phyloP scores from a whole-genome alignment of 2,329 filamentous ascomycete species.

The Chrysoporthe puriensis region DNA sequence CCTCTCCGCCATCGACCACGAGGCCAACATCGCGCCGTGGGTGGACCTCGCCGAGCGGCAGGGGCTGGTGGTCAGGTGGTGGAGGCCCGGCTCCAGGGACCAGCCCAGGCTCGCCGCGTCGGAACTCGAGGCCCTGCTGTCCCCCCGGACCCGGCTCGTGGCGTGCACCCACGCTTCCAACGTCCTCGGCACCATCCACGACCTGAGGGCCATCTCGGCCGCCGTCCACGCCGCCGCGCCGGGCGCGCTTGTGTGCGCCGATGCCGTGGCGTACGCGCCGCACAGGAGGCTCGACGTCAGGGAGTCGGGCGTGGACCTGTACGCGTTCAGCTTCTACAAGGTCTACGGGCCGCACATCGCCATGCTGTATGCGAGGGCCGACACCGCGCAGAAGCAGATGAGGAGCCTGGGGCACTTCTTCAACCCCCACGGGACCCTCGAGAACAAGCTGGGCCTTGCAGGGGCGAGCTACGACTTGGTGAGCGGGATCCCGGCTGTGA shows the following conservation, averaged over 20 bases:
- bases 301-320: slow-evolving; percentile 72
- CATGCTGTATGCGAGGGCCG: slow-evolving; percentile 66
- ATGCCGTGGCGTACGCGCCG: slow-evolving; percentile 77
- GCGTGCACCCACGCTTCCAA: slow-evolving; percentile 76
- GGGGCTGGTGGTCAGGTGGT: slow-evolving; percentile 70
- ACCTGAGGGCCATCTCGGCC: slow-evolving; percentile 59
- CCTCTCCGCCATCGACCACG: slow-evolving; percentile 74
- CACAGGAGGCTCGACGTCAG: slow-evolving; percentile 72
- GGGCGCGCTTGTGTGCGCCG: slow-evolving; percentile 68
- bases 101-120: slow-evolving; percentile 63
- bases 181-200: slow-evolving; percentile 72
- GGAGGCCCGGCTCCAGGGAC: slow-evolving; percentile 53
- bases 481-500: slow-evolving; percentile 63
- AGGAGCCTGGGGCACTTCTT: slow-evolving; percentile 68
- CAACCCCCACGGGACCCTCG: slow-evolving; percentile 61
- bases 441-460: slow-evolving; percentile 70
- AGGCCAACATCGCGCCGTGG: slow-evolving; percentile 78
- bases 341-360: slow-evolving; percentile 78
- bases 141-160: slow-evolving; percentile 68
- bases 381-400: slow-evolving; percentile 57
- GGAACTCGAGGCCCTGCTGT: slow-evolving; percentile 62
- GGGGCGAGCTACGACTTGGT: slow-evolving; percentile 73
- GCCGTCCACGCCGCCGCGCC: slow-evolving; percentile 53
- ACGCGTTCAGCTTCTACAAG: slow-evolving; percentile 83
- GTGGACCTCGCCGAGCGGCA: slow-evolving; percentile 66